Percentiles rank a stretch among this genome's conserved stretches.
Evolutionary conservation across 2,329 filamentous ascomycete species (phyloP).

Genomic region (Arthroderma sp.): DNA sequence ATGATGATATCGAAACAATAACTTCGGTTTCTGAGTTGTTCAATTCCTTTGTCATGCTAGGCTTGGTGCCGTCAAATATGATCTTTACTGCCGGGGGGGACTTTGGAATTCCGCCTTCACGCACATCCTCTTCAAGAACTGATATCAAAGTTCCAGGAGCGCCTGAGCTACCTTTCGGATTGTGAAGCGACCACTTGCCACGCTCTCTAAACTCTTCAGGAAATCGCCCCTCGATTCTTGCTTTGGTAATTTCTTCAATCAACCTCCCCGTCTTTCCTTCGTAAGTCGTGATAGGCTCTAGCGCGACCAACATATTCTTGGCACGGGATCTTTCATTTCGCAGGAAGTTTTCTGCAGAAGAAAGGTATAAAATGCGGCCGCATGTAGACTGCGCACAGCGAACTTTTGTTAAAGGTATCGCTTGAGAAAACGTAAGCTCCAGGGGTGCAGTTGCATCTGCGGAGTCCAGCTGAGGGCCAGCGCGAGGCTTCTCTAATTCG

Average conservation of each 20-base stretch:
- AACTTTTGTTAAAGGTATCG: conserved; percentile 54
- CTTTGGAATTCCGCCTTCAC: conserved; percentile 38
- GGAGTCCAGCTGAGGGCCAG: conserved; percentile 26
- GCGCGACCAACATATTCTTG: conserved; percentile 43
- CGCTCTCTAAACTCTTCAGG: conserved; percentile 71
- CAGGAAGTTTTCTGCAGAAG: conserved; percentile 15
- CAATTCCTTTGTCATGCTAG: conserved; percentile 18
- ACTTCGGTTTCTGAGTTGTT: conserved; percentile 27
- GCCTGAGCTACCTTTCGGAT: conserved; percentile 45
- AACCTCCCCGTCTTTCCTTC: conserved; percentile 65
- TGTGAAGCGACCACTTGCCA: conserved; percentile 66
- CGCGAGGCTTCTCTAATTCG: conserved; percentile 63
- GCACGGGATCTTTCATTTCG: conserved; percentile 8
- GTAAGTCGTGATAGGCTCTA: conserved; percentile 60
- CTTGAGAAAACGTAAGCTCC: conserved; percentile 64
- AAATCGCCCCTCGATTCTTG: conserved; percentile 73
- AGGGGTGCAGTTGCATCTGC: conserved; percentile 29
- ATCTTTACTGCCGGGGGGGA: conserved; percentile 23
- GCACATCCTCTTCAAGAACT: conserved; percentile 32
- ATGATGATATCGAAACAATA: conserved; percentile 57
- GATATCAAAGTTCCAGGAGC: conserved; percentile 41
- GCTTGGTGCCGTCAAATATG: conserved; percentile 24
- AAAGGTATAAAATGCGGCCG: conserved; percentile 26
- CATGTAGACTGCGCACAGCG: conserved; percentile 46
- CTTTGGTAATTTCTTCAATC: conserved; percentile 75